Conservation (phyloP, 352 stramenopile species). For the Globisporangium yorkense region DNA sequence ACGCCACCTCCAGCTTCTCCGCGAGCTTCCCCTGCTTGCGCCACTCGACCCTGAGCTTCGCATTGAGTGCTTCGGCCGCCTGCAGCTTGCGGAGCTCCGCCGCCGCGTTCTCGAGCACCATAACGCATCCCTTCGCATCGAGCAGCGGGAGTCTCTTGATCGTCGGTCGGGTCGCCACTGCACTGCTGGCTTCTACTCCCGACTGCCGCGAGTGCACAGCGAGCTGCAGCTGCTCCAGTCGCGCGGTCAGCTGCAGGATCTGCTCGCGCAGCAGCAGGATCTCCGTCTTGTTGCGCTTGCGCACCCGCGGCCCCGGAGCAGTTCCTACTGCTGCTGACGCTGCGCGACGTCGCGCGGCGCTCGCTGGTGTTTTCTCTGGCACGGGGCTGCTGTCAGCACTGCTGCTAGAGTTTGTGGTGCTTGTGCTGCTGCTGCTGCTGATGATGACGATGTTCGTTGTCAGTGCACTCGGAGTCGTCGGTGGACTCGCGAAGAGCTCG, state of each 20-base stretch:
- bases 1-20: slow-evolving; percentile 29
- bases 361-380: no score
- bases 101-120: slow-evolving; percentile 28
- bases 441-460: no score
- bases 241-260: slow-evolving; percentile 1
- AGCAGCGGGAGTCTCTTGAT: background rate
- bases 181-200: background rate
- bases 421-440: no score
- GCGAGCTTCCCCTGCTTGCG: slow-evolving; percentile 36
- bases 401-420: no score
- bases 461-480: no score
- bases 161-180: background rate
- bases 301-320: background rate
- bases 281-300: slow-evolving; percentile 1
- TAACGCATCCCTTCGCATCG: background rate
- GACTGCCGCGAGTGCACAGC: background rate
- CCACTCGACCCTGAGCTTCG: slow-evolving; percentile 25
- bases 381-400: no score
- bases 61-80: slow-evolving; percentile 30
- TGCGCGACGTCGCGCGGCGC: background rate
- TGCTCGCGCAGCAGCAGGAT: slow-evolving; percentile 5
- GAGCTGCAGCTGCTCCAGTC: background rate
- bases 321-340: no score
- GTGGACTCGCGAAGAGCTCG: no score
- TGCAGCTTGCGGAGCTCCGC: slow-evolving; percentile 31